Evolutionary conservation across 1,139 yeast species (phyloP).

Genomic region (Meyerozyma elateridarum): DNA sequence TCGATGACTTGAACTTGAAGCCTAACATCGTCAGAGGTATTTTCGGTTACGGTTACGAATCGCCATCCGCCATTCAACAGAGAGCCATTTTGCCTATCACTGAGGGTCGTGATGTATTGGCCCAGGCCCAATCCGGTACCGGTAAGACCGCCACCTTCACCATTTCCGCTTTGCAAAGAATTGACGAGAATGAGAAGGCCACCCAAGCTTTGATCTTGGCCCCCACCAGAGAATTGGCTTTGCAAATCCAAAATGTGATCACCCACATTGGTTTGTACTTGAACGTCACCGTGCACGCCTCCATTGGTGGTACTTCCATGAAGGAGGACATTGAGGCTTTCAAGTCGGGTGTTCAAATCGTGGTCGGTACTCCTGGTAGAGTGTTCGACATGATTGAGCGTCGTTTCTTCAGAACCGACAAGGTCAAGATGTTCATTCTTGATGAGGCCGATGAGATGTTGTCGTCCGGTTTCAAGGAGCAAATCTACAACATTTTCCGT

Average conservation of each 20-base stretch:
- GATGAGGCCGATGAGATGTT: conserved; percentile 99
- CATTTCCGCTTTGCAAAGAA: conserved; percentile 92
- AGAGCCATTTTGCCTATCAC: conserved; percentile 97
- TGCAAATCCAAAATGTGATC: conserved; percentile 96
- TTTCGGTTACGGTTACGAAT: conserved; percentile 96
- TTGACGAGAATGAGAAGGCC: conserved; percentile 68
- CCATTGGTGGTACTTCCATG: conserved; percentile 97
- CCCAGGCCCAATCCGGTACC: conserved; percentile 99
- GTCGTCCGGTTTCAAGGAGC: conserved; percentile 95
- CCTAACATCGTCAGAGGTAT: conserved; percentile 79
- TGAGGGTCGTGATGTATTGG: conserved; percentile 94
- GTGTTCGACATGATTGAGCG: conserved; percentile 96
- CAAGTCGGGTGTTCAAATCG: conserved; percentile 90
- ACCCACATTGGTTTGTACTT: conserved; percentile 91
- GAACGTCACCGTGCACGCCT: conserved; percentile 93
- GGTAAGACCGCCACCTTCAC: conserved; percentile 99
- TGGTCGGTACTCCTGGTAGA: conserved; percentile 99
- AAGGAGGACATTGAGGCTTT: conserved; percentile 90
- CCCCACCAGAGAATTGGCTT: conserved; percentile 98
- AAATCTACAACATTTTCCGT: conserved; percentile 94
- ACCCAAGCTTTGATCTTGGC: conserved; percentile 95
- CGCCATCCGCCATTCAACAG: conserved; percentile 96
- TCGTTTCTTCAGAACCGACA: conserved; percentile 82
- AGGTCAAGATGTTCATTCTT: conserved; percentile 92
- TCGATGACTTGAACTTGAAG: conserved; percentile 83